These are phyloP conservation scores for Kandelia obovata DNA, from an alignment of 345 rosid genomes.

Conservation along the genomic window DNA sequence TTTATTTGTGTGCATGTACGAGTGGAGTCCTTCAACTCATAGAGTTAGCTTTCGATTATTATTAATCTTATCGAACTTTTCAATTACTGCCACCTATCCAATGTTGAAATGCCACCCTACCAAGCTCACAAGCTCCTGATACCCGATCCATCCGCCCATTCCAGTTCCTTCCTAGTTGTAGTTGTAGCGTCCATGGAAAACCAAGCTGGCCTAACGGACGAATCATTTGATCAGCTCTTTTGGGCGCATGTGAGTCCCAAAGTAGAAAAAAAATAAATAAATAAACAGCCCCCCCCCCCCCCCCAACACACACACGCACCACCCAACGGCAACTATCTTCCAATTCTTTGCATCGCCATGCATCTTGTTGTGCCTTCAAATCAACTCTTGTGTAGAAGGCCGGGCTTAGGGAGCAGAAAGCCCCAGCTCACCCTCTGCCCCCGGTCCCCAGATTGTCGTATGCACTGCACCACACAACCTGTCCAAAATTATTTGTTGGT, in stretches of 20 bases:
- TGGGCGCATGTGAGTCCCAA: neutral
- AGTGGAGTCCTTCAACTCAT: too few species aligned
- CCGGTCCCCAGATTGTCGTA: neutral
- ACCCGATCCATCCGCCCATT: too few species aligned
- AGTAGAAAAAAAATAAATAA: neutral
- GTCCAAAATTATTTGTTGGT: neutral
- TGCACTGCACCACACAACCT: constrained; percentile 12
- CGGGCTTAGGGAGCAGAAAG: neutral
- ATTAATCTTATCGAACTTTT: too few species aligned
- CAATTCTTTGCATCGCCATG: neutral
- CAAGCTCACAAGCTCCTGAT: too few species aligned
- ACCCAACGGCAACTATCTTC: neutral
- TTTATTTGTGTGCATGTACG: too few species aligned
- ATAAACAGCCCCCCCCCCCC: neutral
- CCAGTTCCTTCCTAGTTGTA: too few species aligned
- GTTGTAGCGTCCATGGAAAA: neutral
- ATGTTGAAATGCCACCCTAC: too few species aligned
- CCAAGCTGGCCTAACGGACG: neutral
- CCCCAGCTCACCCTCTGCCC: constrained; percentile 1
- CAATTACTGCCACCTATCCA: too few species aligned
- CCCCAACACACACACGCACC: neutral
- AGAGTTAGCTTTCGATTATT: too few species aligned
- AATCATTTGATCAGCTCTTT: neutral
- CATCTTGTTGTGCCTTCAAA: constrained; percentile 21
- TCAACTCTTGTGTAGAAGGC: constrained; percentile 16